These are phyloP conservation scores for Tephrocybe sp. DNA, from an alignment of 768 basidiomycete species.

Conservation along the genomic window DNA sequence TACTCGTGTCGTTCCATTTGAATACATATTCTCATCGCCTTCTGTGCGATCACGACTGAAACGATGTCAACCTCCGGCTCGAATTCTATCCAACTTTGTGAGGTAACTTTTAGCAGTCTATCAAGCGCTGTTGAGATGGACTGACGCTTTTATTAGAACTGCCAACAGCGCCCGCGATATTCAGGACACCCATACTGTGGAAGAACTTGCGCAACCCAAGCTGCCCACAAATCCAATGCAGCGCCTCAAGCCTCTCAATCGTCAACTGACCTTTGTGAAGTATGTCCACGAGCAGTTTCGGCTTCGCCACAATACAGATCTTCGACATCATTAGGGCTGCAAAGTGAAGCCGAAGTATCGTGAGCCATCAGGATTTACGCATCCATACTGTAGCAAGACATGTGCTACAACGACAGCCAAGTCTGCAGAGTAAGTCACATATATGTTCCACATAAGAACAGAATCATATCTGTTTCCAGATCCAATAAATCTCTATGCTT, in stretches of 20 bases:
- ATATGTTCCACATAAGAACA: background rate
- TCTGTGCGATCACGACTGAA: background rate
- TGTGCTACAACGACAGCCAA: constrained; percentile 38
- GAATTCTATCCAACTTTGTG: constrained; percentile 2
- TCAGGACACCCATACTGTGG: constrained; percentile 4
- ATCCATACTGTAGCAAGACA: constrained; percentile 64
- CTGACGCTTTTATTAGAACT: constrained; percentile 1
- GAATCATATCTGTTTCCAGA: constrained; percentile 19
- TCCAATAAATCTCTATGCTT: constrained; percentile 54
- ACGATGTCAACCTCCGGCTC: background rate
- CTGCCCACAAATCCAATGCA: background rate
- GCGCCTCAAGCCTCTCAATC: background rate
- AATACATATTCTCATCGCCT: background rate
- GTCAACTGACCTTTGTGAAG: constrained; percentile 36
- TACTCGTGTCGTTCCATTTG: background rate
- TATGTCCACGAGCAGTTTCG: constrained; percentile 25
- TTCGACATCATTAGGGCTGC: constrained; percentile 43
- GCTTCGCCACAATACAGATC: background rate
- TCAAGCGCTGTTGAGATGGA: background rate
- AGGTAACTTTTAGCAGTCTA: background rate
- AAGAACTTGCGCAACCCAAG: constrained; percentile 5
- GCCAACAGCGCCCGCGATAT: constrained; percentile 4
- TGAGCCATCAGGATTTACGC: constrained; percentile 51
- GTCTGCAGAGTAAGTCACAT: background rate
- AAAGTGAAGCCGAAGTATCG: constrained; percentile 58